Evolutionary conservation across 352 stramenopile genomes (phyloP).

Genomic region (Paralagenidium karlingii): DNA sequence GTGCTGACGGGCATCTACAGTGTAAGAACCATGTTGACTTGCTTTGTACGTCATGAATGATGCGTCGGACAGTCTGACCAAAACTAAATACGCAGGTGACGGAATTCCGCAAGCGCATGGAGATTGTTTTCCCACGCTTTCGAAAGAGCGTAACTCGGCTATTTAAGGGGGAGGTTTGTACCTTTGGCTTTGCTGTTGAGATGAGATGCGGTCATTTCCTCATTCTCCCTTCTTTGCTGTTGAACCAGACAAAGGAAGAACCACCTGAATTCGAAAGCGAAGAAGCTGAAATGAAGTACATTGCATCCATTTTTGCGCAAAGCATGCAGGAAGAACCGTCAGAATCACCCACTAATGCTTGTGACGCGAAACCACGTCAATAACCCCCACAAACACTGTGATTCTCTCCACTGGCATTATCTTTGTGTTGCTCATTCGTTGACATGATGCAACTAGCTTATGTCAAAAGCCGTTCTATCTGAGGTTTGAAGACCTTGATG

Average conservation of each 20-base stretch:
- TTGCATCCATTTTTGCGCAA: conserved; percentile 12
- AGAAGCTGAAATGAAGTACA: conserved; percentile 11
- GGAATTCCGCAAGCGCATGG: conserved; percentile 26
- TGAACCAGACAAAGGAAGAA: neutral
- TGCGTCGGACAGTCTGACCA: conserved; percentile 3
- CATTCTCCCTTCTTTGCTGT: neutral
- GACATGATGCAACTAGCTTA: conserved; percentile 1
- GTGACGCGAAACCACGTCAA: neutral
- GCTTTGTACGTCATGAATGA: conserved; percentile 3
- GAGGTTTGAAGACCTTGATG: conserved; percentile 1
- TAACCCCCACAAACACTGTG: neutral
- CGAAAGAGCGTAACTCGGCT: conserved; percentile 5
- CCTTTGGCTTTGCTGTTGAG: neutral
- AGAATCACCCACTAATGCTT: neutral
- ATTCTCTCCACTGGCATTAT: conserved; percentile 1
- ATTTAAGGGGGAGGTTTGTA: conserved; percentile 12
- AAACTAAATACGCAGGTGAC: conserved; percentile 3
- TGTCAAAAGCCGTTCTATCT: conserved; percentile 5
- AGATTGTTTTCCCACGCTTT: conserved; percentile 12
- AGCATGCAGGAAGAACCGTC: conserved; percentile 3
- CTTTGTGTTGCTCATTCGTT: neutral
- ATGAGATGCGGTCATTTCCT: too few species aligned
- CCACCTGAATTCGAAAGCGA: conserved; percentile 8
- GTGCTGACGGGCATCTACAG: conserved; percentile 19
- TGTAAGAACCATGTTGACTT: conserved; percentile 10